These are phyloP conservation scores for Didymosphaeria variabile DNA, from an alignment of 2,329 filamentous ascomycete species.

Conservation along the genomic window DNA sequence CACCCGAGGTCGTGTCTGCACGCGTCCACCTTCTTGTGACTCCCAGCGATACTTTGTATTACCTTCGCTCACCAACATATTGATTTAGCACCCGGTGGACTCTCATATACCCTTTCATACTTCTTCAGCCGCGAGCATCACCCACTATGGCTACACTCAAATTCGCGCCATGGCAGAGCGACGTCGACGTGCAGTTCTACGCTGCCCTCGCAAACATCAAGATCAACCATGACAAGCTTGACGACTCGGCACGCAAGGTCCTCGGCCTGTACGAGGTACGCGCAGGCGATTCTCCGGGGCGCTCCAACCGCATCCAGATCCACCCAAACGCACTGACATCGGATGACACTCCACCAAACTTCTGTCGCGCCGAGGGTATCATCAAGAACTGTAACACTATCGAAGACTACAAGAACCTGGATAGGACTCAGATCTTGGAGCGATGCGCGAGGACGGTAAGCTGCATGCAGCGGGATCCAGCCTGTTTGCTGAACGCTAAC, in stretches of 20 bases:
- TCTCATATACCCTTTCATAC: background rate
- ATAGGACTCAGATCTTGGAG: conserved; percentile 80
- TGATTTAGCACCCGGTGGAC: conserved; percentile 2
- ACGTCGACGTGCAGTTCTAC: conserved; percentile 96
- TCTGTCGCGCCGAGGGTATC: conserved; percentile 86
- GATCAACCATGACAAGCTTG: conserved; percentile 95
- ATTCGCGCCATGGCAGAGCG: conserved; percentile 90
- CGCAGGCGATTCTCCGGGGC: conserved; percentile 72
- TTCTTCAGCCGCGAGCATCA: background rate
- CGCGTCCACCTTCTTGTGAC: conserved; percentile 28
- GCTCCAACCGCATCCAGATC: conserved; percentile 89
- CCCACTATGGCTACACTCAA: conserved; percentile 60
- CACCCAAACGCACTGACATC: conserved; percentile 85
- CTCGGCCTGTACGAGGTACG: conserved; percentile 90
- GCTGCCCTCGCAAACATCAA: conserved; percentile 90
- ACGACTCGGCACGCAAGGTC: conserved; percentile 88
- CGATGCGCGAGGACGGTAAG: conserved; percentile 79
- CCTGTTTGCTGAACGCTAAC: conserved; percentile 32
- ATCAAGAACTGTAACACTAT: conserved; percentile 97
- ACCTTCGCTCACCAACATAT: conserved; percentile 14
- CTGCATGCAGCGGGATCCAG: background rate
- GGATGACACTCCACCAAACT: conserved; percentile 63
- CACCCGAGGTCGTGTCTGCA: conserved; percentile 25
- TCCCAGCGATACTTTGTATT: conserved; percentile 17
- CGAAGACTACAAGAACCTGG: conserved; percentile 86